Evolutionary conservation across 73 alveolate species (phyloP), one percentile per base, ranked within the genome.

Genomic region (Uronychia setigera): DNA sequence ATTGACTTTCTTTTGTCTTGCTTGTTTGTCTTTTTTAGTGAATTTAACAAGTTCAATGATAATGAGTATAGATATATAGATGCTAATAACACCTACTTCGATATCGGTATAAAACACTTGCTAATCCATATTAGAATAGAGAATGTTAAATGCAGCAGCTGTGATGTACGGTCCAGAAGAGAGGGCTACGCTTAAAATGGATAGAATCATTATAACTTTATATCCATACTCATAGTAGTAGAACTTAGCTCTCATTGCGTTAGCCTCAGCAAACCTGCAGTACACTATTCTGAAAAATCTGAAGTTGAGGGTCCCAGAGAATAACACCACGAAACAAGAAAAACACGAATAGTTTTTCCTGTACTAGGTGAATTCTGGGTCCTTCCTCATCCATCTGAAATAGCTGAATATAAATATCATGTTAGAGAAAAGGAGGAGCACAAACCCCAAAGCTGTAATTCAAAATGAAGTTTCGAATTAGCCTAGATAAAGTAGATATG

Each of bases 61-160:
- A 14, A 80, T 80, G 29, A 80, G 79, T 13, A 80, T 46, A 14
- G 58, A 9, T 25, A 46, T 29, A 29, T 80, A 80, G 57, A 29
- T 80, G 27, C 78, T 33, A 14, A 80, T 35, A 9, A 57, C 58
- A 0, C 27, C 32, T 1, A 34, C 77, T 28, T 80, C 86, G 33
- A 80, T 58, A 28, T 80, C 86, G 28, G 46, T 46, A 29, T 58
- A 80, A 29, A 35, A 80, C 25, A 29, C 86, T 57, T 34, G 79
- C 30, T 29, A 26, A 11, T 27, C 28, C 34, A 35, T 34, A 35
- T 27, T n/a, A 13, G 86, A 29, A n/a, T 26, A 46, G 75, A 58
- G 30, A 34, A 80, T 19, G 58, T 80, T 80, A 35, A 33, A 80
- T 1, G 28, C 59, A 28, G 60, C 14, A 19, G 60, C 77, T 25